Base-by-base conservation (phyloP, 306 rosid genomes). In the Malus orientalis region DNA sequence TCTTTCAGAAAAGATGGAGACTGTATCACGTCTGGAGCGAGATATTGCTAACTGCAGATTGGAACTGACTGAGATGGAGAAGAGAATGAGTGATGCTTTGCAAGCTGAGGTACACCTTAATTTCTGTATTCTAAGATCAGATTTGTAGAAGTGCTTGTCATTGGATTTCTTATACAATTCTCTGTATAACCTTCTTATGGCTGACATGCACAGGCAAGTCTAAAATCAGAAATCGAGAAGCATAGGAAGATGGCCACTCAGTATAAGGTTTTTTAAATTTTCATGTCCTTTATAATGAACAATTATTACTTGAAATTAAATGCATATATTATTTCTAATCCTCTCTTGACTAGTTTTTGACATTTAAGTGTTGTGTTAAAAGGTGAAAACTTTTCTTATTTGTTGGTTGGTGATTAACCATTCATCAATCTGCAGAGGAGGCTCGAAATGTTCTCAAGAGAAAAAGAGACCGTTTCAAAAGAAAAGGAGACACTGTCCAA, bases 21-120 rank as follows among this genome's bases (percentile, higher is more conserved):
- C 69, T 22, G 32, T 91, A 74, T 85, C 89, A 25, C 84, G 63
- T 71, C 65, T 95, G 67, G 97, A 92, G 87, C 85, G 78, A 67
- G 93, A 88, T 78, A 87, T 92, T 79, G 86, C 91, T 11, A 92
- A 81, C 75, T 81, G 88, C 86, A 88, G 82, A 80, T 54, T 19
- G 18, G 93, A 92, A 71, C 87, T 95, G 80, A 67, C 38, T 44
- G 96, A 88, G 78, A 87, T 75, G 66, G 99, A 92, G 74, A 95
- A 83, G 83, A 90, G 79, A 81, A 76, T 92, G 80, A 88, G 84
- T 49, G 97, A 85, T 7, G 69, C 74, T 71, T 70, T 77, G 70
- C 90, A 83, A 63, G 71, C 40, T 76, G 97, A 95, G 97, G 99
- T 95, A 75, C 10, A n/a, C 12, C 75, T 32, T 60, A 71, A 51